These are phyloP conservation scores for Aureobasidium sp. DNA, from an alignment of 2,329 filamentous ascomycete genomes.

Conservation along the genomic window DNA sequence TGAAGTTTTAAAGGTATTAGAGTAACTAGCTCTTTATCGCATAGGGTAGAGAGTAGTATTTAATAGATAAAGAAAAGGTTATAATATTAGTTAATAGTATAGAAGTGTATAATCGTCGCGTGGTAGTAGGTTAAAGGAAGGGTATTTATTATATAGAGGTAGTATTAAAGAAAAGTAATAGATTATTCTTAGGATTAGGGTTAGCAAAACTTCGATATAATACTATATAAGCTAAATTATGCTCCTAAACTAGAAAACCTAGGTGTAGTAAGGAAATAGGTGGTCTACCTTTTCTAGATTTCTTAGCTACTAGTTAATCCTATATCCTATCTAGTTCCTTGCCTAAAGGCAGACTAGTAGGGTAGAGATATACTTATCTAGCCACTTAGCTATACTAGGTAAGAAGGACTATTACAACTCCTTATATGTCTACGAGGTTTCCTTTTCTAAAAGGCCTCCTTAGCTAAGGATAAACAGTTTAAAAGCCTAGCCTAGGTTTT, in stretches of 20 bases:
- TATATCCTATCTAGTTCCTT: neutral
- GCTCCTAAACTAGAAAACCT: neutral
- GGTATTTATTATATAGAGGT: too few relatives aligned
- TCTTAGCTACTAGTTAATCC: neutral
- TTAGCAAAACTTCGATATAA: neutral
- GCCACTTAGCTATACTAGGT: neutral
- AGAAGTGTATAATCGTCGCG: too few relatives aligned
- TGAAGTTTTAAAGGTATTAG: too few relatives aligned
- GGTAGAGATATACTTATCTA: neutral
- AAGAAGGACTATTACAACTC: neutral
- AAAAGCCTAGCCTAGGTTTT: neutral
- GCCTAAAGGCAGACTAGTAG: neutral
- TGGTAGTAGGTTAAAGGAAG: too few relatives aligned
- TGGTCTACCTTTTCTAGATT: too few relatives aligned
- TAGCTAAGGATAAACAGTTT: neutral
- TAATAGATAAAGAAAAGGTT: too few relatives aligned
- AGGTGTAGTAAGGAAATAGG: neutral
- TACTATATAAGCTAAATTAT: neutral
- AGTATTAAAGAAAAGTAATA: too few relatives aligned
- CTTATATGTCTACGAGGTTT: neutral
- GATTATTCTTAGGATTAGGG: too few relatives aligned
- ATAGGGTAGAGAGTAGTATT: too few relatives aligned
- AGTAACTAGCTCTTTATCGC: too few relatives aligned
- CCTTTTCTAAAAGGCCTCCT: neutral
- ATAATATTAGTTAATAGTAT: too few relatives aligned